Base-by-base conservation (phyloP, 2,329 filamentous ascomycete species). In the Sclerotinia glacialis region DNA sequence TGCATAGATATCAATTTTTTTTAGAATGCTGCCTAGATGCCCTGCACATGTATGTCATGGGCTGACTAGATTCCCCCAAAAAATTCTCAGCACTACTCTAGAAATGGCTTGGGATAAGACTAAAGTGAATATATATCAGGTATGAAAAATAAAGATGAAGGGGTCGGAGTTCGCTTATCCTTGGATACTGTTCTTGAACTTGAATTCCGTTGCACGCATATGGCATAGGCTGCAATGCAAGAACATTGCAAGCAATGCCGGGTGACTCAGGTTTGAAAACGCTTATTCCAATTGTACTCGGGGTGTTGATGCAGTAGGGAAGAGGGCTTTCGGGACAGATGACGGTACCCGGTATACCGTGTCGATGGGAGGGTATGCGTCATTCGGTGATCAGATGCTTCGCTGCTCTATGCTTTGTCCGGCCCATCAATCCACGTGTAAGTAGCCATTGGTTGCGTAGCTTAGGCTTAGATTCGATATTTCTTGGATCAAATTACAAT, bases 131-230 rank as follows among this genome's bases (percentile, higher is more conserved):
- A 34, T 46, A 23, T 31, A 5, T n/a, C 1, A 28, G 21, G 7
- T 31, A 34, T 42, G 42, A 31, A 60, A 14, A 28, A 9, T 8
- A 26, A n/a, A 34, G 16, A 49, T 34, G 34, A 52, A 40, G 46
- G 34, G 46, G 31, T 21, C 47, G 59, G 59, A 52, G 59, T 59
- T 59, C 56, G 56, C 56, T 59, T 46, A 47, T 59, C 12, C 7
- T 26, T 28, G 12, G 9, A n/a, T 54, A 37, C 52, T 54, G 49
- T 23, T 18, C 14, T 18, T 23, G 23, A 37, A 14, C 49, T 31
- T 56, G 16, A 28, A 8, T 23, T 12, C 23, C 31, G 31, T 18
- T 6, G 16, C 16, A 28, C 5, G 28, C 28, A 28, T 28, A 28
- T 8, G 2, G n/a, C 8, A 12, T 42, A 23, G 3, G 23, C 5